Evolutionary conservation across 2,329 filamentous ascomycete species (phyloP).

Genomic region (Talaromyces sp.): DNA sequence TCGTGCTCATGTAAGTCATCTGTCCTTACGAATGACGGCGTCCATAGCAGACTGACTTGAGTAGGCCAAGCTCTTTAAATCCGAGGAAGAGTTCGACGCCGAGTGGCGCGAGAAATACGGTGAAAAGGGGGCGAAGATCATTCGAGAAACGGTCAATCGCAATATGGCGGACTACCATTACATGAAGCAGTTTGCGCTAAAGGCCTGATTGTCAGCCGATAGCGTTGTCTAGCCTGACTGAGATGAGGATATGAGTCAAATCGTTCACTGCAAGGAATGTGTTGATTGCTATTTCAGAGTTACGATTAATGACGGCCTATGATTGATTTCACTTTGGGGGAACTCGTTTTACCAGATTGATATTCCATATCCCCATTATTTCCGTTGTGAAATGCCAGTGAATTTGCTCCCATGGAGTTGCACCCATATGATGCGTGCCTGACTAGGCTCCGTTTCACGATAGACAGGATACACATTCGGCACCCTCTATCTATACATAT

Average conservation of each 20-base stretch:
- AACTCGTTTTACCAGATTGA: background rate
- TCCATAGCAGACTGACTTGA: background rate
- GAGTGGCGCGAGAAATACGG: constrained; percentile 62
- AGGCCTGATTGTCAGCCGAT: constrained; percentile 33
- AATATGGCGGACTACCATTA: constrained; percentile 62
- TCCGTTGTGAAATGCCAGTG: background rate
- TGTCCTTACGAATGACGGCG: background rate
- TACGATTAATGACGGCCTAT: constrained; percentile 3
- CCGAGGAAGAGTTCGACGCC: constrained; percentile 54
- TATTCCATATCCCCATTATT: background rate
- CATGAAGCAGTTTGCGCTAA: constrained; percentile 62
- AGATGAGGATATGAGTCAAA: background rate
- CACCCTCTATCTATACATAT: too few species aligned
- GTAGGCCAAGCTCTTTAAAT: constrained; percentile 35
- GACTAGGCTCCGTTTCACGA: background rate
- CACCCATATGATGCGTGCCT: background rate
- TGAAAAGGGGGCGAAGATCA: constrained; percentile 55
- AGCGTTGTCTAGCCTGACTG: background rate
- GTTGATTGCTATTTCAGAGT: background rate
- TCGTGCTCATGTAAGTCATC: constrained; percentile 40
- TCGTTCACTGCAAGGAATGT: background rate
- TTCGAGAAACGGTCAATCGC: constrained; percentile 56
- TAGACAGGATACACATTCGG: too few species aligned
- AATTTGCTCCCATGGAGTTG: background rate
- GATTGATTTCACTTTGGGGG: background rate